Evolutionary conservation across 2,329 filamentous ascomycete genomes (phyloP), one percentile per base, ranked within the genome.

Genomic region (Aspergillus sp.): DNA sequence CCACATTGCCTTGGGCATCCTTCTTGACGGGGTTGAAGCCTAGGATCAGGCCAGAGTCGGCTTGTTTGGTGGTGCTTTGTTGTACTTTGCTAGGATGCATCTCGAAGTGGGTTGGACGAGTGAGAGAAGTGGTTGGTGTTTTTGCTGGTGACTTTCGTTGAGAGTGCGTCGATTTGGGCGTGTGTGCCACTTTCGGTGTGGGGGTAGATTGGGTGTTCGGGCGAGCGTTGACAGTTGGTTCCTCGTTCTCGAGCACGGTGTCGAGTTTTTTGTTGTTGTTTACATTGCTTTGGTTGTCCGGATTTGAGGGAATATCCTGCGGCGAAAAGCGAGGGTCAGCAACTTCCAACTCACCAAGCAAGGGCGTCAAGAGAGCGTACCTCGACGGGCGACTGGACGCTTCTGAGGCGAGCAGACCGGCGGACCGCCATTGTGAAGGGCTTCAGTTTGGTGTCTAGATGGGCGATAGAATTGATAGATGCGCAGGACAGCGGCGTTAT

Each of bases 71-170:
- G 20, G 89, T 93, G 63, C 82, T 88, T 54, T 85, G 82, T 57
- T 95, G 91, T 56, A 86, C 85, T 70, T 89, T 90, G 78, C 89
- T 90, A 8, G 93, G 93, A 71, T 97, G 93, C 93, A 97, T 97
- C 73, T 96, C 92, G 59, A 87, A 86, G 62, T 83, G 82, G 48
- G 88, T 80, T 22, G 91, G 89, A 77, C 89, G 89, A 64, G 89
- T 78, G 5, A 86, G 82, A 4, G 86, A 86, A 13, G 85, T 84
- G 41, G 77, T 60, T 22, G 58, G 60, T 20, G 54, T 62, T 58
- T 51, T 58, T 24, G 48, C n/a, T 15, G 58, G 54, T 4, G 59
- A 59, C 30, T 15, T 53, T 49, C 57, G 54, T 39, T 60, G 56
- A 37, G 51, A 13, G 50, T 59, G 54, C 33, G 65, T 62, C 52